Conservation (phyloP, 768 basidiomycete genomes). For the Pleurotus cornucopiae region DNA sequence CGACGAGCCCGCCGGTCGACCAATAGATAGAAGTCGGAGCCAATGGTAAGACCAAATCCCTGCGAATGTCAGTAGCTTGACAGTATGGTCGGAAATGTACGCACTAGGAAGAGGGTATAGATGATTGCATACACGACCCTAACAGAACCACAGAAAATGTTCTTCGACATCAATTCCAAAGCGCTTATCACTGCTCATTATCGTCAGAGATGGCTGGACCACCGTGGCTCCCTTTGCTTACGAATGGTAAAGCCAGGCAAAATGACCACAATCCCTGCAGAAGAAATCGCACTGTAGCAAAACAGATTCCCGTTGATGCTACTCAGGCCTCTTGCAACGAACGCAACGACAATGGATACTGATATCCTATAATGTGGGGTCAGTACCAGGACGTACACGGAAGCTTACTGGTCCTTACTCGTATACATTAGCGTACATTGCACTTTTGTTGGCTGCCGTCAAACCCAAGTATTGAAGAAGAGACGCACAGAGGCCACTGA, state of each 20-base stretch:
- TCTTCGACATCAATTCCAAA: conserved; percentile 76
- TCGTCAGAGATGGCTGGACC: conserved; percentile 7
- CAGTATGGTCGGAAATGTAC: conserved; percentile 10
- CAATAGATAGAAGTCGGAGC: conserved; percentile 76
- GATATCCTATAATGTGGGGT: conserved; percentile 56
- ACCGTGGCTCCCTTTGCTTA: conserved; percentile 29
- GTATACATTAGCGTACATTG: conserved; percentile 93
- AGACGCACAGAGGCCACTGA: conserved; percentile 66
- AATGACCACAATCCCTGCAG: conserved; percentile 86
- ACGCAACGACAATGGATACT: conserved; percentile 79
- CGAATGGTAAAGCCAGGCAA: conserved; percentile 83
- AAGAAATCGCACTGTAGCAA: conserved; percentile 88
- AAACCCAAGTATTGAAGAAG: conserved; percentile 77
- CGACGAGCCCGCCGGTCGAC: conserved; percentile 56
- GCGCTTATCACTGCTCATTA: conserved; percentile 60
- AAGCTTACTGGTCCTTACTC: conserved; percentile 54
- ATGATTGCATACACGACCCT: conserved; percentile 84
- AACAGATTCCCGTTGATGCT: conserved; percentile 72
- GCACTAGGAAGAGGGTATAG: conserved; percentile 75
- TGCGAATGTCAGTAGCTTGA: conserved; percentile 19
- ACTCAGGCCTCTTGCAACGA: conserved; percentile 74
- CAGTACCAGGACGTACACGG: too few species aligned
- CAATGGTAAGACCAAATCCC: conserved; percentile 84
- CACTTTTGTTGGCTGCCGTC: conserved; percentile 78
- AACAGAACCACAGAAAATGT: conserved; percentile 77